Conservation (phyloP, 2,329 filamentous ascomycete genomes). For the Cytospora piceicola region DNA sequence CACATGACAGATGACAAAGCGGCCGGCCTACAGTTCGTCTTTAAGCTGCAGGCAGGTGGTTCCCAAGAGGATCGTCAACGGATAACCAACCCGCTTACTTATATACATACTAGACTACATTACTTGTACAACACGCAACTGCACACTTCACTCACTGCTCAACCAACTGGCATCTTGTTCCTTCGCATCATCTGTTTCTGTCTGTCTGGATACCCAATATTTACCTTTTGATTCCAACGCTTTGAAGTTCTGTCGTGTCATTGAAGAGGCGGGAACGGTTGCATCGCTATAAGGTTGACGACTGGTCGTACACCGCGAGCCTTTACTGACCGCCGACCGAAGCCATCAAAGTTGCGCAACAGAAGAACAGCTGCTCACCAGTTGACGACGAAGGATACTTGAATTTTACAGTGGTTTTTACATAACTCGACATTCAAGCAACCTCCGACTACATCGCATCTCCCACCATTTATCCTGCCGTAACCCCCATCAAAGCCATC, state of each 20-base stretch:
- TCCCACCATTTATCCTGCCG: too few relatives aligned
- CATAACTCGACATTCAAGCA: neutral
- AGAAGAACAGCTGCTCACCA: neutral
- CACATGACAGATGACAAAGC: neutral
- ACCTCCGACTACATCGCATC: neutral
- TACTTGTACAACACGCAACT: slow-evolving; percentile 2
- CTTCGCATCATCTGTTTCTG: neutral
- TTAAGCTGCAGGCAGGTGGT: neutral
- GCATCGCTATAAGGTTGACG: neutral
- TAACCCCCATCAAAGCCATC: neutral
- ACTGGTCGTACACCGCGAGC: neutral
- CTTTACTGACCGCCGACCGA: neutral
- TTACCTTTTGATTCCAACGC: neutral
- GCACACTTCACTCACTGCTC: neutral
- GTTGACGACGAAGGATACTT: neutral
- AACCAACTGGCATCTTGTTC: neutral
- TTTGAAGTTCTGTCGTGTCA: neutral
- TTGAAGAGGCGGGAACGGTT: neutral
- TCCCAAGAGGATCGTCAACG: neutral
- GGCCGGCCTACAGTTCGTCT: neutral
- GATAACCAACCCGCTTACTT: neutral
- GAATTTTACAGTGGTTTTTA: neutral
- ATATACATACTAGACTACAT: neutral
- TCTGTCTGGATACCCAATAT: neutral
- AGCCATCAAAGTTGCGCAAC: neutral